phyloP scores from a whole-genome alignment of 129 eudicot genomes.

The Tagetes patula region DNA sequence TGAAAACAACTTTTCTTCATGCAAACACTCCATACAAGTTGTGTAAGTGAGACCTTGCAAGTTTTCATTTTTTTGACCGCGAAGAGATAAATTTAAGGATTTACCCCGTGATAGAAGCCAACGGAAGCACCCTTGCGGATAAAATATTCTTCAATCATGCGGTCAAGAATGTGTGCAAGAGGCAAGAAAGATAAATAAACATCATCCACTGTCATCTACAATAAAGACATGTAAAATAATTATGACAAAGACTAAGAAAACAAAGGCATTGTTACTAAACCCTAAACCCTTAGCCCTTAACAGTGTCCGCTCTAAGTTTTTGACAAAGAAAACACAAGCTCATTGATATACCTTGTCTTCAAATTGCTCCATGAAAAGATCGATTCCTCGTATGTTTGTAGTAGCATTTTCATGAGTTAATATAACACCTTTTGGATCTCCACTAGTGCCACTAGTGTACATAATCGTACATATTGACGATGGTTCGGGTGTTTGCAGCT shows the following conservation, averaged over 20 bases:
- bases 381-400: slow-evolving; percentile 62
- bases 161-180: slow-evolving; percentile 95
- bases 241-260: not conserved
- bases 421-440: slow-evolving; percentile 95
- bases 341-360: slow-evolving; percentile 70
- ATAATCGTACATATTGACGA: slow-evolving; percentile 73
- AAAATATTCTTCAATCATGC: slow-evolving; percentile 89
- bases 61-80: not conserved
- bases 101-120: slow-evolving; percentile 96
- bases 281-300: not conserved
- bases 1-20: not conserved
- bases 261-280: not conserved
- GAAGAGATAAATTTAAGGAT: slow-evolving; percentile 4
- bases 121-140: slow-evolving; percentile 92
- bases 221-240: not conserved
- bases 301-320: no score
- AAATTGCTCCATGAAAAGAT: slow-evolving; percentile 86
- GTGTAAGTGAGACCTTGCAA: not conserved
- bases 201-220: slow-evolving; percentile 85
- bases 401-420: slow-evolving; percentile 71
- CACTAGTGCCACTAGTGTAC: slow-evolving; percentile 99
- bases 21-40: not conserved
- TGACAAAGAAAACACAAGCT: not conserved
- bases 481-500: slow-evolving; percentile 58
- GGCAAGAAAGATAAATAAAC: slow-evolving; percentile 92